Evolutionary conservation across 202 grass and related monocot species (phyloP).

Genomic region (Musa balbisiana): DNA sequence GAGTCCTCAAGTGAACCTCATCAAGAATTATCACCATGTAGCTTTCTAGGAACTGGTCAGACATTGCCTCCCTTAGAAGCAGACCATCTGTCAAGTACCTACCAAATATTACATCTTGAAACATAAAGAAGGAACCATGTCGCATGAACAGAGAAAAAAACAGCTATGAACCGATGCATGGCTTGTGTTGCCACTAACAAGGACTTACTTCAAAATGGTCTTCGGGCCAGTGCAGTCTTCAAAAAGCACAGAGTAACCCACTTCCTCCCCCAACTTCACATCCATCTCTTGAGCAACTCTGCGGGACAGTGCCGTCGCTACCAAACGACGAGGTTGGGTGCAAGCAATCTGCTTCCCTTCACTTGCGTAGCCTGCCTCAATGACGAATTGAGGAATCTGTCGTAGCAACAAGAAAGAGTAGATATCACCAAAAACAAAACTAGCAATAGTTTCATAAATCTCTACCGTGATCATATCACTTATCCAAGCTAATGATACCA

Average conservation of each 20-base stretch:
- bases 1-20: constrained; percentile 22
- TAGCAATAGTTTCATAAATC: not conserved
- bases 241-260: constrained; percentile 21
- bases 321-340: constrained; percentile 10
- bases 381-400: constrained; percentile 24
- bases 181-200: not conserved
- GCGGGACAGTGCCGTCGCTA: constrained; percentile 10
- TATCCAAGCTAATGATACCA: too few relatives aligned
- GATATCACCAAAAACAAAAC: not conserved
- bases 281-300: constrained; percentile 24
- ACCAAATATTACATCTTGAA: not conserved
- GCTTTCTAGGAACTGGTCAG: constrained; percentile 4
- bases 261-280: constrained; percentile 20
- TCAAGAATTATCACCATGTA: constrained; percentile 23
- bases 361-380: constrained; percentile 14
- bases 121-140: not conserved
- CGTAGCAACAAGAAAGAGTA: not conserved
- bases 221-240: constrained; percentile 1
- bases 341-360: constrained; percentile 19
- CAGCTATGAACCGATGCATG: not conserved
- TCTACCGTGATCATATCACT: too few relatives aligned
- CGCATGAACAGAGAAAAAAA: not conserved
- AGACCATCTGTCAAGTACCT: constrained; percentile 27
- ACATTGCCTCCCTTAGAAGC: constrained; percentile 20
- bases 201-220: constrained; percentile 19